Base-by-base conservation (phyloP, 495 filamentous ascomycete species). In the Echria macrotheca region DNA sequence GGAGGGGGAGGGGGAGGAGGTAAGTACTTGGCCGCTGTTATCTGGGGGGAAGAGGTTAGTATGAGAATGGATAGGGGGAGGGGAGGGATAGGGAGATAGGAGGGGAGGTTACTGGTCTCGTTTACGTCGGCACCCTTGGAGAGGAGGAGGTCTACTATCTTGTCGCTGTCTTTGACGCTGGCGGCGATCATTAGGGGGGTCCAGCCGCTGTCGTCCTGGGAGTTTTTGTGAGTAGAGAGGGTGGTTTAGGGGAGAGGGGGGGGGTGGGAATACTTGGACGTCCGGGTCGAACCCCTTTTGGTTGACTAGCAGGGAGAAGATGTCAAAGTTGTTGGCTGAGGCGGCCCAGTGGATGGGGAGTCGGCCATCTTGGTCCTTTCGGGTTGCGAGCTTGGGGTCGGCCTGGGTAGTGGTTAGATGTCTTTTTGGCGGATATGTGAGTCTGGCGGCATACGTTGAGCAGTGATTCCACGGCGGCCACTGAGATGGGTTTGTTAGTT, bases 321-420 rank as follows among this genome's bases (percentile, higher is more conserved):
- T 87, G 29, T 80, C 74, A n/a, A 79, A 67, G 31, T 80, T 84
- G 62, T 91, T 94, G 66, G 85, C 85, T 35, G 90, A 93, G 11
- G 81, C 79, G 1, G 93, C 93, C 94, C 94, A 99, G 69, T 99
- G 94, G 43, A 97, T 83, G 0, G 94, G 86, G 18, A 96, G 79
- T 41, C 93, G 86, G 41, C 89, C 89, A 64, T 99, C 93, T 41
- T 86, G 83, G 58, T 99, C 93, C 63, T 82, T 85, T 39, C 71
- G 72, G 26, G 70, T 72, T 11, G 87, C 83, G 32, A 91, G 77
- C 55, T 87, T 89, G 0, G 87, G 84, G 57, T 94, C 90, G 57
- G 84, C 84, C 82, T 94, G 47, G 52, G 58, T 37, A 59, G 58
- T 33, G 17, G 35, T 50, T 2, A 23, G 15, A 33, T 2, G 22